phyloP scores from a whole-genome alignment of 257 asterid genomes.

The Salvia miltiorrhiza region DNA sequence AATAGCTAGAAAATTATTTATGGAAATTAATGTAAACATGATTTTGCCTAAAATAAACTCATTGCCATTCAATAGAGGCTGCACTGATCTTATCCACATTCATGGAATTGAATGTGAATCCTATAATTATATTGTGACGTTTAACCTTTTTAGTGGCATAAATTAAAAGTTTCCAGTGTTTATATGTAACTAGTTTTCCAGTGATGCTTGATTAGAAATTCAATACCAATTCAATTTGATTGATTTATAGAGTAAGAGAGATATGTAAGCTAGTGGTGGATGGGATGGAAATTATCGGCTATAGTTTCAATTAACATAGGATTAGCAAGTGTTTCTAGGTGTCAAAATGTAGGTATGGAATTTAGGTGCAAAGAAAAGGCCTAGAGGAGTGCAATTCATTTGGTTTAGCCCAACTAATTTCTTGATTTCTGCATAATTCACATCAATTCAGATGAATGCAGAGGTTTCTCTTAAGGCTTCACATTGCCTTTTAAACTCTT shows the following conservation, averaged over 20 bases:
- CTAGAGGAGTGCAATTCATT: background rate
- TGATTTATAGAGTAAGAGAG: background rate
- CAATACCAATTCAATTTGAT: background rate
- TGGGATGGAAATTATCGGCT: conserved; percentile 1
- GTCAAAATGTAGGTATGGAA: background rate
- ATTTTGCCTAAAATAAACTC: no score
- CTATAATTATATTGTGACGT: no score
- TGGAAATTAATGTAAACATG: no score
- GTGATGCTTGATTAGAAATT: background rate
- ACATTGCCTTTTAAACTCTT: background rate
- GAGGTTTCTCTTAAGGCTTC: background rate
- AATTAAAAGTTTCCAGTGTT: no score
- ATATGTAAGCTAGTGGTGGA: background rate
- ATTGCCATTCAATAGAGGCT: no score
- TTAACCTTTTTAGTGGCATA: no score
- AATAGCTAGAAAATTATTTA: background rate
- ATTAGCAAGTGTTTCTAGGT: background rate
- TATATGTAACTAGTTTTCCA: no score
- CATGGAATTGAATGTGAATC: no score
- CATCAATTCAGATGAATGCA: background rate
- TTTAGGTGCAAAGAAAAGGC: background rate
- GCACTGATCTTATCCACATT: no score
- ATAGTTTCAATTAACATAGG: background rate
- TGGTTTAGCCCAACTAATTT: background rate
- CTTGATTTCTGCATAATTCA: background rate